Conservation (phyloP, 2,329 filamentous ascomycete species). For the Chrysoporthe puriensis region DNA sequence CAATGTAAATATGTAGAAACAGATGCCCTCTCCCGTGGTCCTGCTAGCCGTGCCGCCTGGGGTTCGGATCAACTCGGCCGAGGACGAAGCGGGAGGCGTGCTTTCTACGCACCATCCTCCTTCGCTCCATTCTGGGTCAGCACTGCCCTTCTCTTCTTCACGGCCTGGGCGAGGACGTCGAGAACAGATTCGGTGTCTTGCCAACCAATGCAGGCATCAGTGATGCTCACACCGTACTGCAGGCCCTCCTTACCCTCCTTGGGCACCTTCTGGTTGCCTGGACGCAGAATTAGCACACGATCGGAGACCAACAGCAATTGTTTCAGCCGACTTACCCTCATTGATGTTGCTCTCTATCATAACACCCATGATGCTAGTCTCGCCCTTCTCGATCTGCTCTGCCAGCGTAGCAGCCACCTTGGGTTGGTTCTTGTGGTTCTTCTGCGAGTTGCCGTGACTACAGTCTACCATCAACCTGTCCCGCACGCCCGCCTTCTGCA, state of each 20-base stretch:
- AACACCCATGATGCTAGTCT: constrained; percentile 89
- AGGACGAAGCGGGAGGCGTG: constrained; percentile 21
- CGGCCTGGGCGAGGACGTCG: constrained; percentile 76
- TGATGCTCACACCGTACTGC: constrained; percentile 95
- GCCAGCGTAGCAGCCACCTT: constrained; percentile 84
- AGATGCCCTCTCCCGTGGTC: background rate
- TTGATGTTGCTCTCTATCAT: constrained; percentile 99
- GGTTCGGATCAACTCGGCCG: constrained; percentile 13
- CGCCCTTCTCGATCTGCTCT: constrained; percentile 82
- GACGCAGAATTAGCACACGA: constrained; percentile 34
- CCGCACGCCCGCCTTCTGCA: constrained; percentile 73
- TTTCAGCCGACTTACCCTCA: constrained; percentile 65
- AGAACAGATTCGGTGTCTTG: constrained; percentile 83
- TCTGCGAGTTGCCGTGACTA: constrained; percentile 93
- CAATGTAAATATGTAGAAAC: background rate
- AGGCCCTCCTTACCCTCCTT: constrained; percentile 81
- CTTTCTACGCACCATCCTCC: constrained; percentile 24
- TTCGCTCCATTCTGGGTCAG: constrained; percentile 36
- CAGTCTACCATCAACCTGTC: constrained; percentile 95
- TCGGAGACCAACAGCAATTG: background rate
- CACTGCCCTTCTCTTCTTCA: constrained; percentile 70
- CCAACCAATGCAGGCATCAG: constrained; percentile 96
- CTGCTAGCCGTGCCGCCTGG: background rate
- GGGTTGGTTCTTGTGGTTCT: constrained; percentile 97
- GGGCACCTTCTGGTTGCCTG: constrained; percentile 88